Percentiles rank a stretch among this genome's conserved stretches.
Conservation (phyloP, 2,329 filamentous ascomycete species). For the Ceratocystis alfenasii region DNA sequence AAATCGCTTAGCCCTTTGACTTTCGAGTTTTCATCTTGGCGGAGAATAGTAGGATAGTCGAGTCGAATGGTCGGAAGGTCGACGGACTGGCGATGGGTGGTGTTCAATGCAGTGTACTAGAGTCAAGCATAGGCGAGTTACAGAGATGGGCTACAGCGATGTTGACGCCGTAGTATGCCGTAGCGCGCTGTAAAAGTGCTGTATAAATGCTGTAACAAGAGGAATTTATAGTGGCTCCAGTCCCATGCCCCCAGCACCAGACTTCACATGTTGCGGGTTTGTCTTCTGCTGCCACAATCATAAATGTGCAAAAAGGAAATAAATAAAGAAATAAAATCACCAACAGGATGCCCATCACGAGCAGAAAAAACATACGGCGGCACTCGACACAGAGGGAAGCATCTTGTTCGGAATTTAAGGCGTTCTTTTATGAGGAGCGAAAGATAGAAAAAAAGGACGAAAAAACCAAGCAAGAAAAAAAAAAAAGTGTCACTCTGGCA, state of each 20-base stretch:
- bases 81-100: too few species aligned
- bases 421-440: slow-evolving; percentile 9
- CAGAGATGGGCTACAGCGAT: too few species aligned
- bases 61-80: too few species aligned
- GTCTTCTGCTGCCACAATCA: not conserved
- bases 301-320: slow-evolving; percentile 3
- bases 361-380: slow-evolving; percentile 17
- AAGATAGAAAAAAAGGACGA: not conserved
- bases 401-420: slow-evolving; percentile 13
- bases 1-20: too few species aligned
- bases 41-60: too few species aligned
- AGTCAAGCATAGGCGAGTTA: too few species aligned
- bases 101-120: too few species aligned
- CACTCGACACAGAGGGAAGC: slow-evolving; percentile 21
- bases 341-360: not conserved
- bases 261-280: not conserved
- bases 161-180: too few species aligned
- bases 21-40: too few species aligned
- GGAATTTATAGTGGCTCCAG: not conserved
- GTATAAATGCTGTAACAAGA: not conserved
- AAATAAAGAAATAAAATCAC: slow-evolving; percentile 1
- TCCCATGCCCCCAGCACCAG: too few species aligned
- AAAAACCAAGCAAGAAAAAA: not conserved
- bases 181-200: not conserved
- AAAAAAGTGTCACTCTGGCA: not conserved